Conservation (phyloP, 768 basidiomycete species). For the Tulasnella sp. region DNA sequence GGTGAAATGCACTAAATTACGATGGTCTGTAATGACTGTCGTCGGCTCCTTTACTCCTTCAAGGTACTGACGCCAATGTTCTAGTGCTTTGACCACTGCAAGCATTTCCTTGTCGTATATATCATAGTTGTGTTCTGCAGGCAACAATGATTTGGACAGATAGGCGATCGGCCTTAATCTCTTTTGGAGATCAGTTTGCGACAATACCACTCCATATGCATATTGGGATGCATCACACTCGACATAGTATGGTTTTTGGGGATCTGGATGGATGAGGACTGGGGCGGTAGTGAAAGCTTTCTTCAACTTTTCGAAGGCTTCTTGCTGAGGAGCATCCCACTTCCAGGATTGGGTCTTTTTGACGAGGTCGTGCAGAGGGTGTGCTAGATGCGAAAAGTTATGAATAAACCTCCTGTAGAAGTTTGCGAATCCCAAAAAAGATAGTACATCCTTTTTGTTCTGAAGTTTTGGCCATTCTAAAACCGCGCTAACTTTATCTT, state of each 20-base stretch:
- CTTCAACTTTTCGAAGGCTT: constrained; percentile 9
- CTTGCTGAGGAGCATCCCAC: background rate
- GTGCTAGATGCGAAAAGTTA: constrained; percentile 16
- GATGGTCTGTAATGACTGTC: constrained; percentile 22
- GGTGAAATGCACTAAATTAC: constrained; percentile 19
- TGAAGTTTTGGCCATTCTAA: constrained; percentile 20
- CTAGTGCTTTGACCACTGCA: constrained; percentile 20
- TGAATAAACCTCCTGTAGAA: constrained; percentile 24
- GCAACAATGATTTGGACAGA: constrained; percentile 4
- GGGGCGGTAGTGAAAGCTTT: constrained; percentile 12
- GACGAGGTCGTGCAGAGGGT: constrained; percentile 17
- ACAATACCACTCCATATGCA: constrained; percentile 10
- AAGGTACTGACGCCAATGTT: constrained; percentile 19
- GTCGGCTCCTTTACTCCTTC: constrained; percentile 17
- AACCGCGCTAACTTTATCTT: constrained; percentile 20
- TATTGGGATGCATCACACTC: constrained; percentile 7
- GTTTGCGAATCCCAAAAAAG: constrained; percentile 24
- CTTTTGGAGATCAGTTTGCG: background rate
- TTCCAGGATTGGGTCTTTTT: constrained; percentile 15
- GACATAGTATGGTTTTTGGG: background rate
- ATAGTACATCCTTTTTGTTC: constrained; percentile 18
- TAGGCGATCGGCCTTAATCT: constrained; percentile 6
- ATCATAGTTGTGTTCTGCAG: constrained; percentile 18
- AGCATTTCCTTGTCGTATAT: constrained; percentile 25
- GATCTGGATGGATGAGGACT: background rate